These are phyloP conservation scores for Xanthoconium purpureum DNA, from an alignment of 768 basidiomycete genomes.

Conservation along the genomic window DNA sequence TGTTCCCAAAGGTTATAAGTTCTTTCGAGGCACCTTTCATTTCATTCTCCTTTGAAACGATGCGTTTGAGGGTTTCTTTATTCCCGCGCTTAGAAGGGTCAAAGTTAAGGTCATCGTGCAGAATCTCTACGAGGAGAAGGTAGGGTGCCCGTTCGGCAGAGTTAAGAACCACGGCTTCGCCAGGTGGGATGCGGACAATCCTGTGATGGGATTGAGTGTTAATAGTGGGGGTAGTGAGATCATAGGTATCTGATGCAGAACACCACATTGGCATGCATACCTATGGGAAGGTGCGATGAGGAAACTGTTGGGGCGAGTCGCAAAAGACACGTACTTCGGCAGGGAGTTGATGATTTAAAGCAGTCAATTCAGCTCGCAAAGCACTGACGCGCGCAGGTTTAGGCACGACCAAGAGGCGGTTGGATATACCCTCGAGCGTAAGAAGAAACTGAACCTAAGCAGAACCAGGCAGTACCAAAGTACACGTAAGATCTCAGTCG, in stretches of 20 bases:
- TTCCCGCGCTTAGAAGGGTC: constrained; percentile 81
- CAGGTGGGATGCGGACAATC: constrained; percentile 95
- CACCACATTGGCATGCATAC: constrained; percentile 91
- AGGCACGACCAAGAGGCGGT: constrained; percentile 86
- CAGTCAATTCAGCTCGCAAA: constrained; percentile 92
- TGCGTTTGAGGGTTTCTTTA: constrained; percentile 78
- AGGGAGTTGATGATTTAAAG: constrained; percentile 92
- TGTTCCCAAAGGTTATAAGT: constrained; percentile 43
- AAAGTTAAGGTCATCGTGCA: constrained; percentile 89
- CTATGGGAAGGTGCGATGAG: constrained; percentile 35
- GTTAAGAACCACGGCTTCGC: constrained; percentile 96
- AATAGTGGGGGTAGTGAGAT: constrained; percentile 29
- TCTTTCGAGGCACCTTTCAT: constrained; percentile 57
- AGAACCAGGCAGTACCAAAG: not conserved
- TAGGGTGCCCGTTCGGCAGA: constrained; percentile 96
- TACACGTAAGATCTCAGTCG: not conserved
- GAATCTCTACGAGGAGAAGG: constrained; percentile 86
- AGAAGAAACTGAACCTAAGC: constrained; percentile 80
- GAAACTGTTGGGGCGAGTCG: not conserved
- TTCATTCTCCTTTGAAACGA: constrained; percentile 64
- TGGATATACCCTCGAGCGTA: constrained; percentile 87
- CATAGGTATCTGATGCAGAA: constrained; percentile 59
- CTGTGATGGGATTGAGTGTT: constrained; percentile 76
- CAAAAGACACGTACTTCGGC: constrained; percentile 65
- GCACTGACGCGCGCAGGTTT: constrained; percentile 94